Evolutionary conservation across 2,329 filamentous ascomycete species (phyloP).

Genomic region (Beauveria australis): DNA sequence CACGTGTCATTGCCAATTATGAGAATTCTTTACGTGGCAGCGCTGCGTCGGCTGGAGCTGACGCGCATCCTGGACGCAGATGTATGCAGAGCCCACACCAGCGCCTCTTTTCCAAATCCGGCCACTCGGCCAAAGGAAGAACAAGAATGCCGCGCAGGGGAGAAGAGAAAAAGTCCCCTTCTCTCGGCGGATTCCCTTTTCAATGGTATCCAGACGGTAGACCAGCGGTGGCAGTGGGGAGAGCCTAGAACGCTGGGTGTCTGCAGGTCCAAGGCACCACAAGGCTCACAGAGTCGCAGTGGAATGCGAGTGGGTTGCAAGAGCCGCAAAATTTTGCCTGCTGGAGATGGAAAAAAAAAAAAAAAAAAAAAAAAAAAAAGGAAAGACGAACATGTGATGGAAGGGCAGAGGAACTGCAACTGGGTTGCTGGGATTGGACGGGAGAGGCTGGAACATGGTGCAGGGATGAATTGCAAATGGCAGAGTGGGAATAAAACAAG

Average conservation of each 20-base stretch:
- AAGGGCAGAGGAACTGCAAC: too few species aligned
- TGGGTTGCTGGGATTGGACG: too few species aligned
- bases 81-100: not conserved
- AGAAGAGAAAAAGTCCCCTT: not conserved
- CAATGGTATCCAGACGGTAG: not conserved
- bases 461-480: too few species aligned
- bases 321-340: too few species aligned
- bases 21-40: too few species aligned
- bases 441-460: too few species aligned
- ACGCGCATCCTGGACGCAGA: too few species aligned
- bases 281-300: not conserved
- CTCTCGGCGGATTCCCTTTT: slow-evolving; percentile 1
- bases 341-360: too few species aligned
- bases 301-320: not conserved
- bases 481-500: too few species aligned
- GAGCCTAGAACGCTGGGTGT: not conserved
- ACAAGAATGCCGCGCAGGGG: not conserved
- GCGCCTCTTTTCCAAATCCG: not conserved
- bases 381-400: too few species aligned
- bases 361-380: too few species aligned
- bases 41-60: too few species aligned
- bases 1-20: not conserved
- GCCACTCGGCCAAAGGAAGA: not conserved
- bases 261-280: not conserved
- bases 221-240: not conserved